These are phyloP conservation scores for Ceratonia siliqua DNA, from an alignment of 306 rosid genomes.

Conservation along the genomic window DNA sequence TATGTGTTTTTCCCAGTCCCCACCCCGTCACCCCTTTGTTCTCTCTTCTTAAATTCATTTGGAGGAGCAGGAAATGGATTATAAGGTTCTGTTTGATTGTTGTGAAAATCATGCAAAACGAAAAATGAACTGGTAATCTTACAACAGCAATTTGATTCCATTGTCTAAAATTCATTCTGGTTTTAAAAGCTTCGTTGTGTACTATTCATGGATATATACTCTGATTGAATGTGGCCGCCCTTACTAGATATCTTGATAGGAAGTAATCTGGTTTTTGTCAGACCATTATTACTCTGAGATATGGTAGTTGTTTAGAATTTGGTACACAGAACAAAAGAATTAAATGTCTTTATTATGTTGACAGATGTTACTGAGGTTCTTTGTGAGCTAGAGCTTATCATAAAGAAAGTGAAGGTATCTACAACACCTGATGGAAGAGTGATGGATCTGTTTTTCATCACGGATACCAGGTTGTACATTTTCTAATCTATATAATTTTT, in stretches of 20 bases:
- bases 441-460: slow-evolving; percentile 90
- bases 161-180: neutral
- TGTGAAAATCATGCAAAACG: slow-evolving; percentile 9
- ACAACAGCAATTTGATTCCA: neutral
- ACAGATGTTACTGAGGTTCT: slow-evolving; percentile 92
- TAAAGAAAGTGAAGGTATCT: slow-evolving; percentile 90
- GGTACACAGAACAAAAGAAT: neutral
- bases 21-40: slow-evolving; percentile 13
- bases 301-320: neutral
- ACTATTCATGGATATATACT: neutral
- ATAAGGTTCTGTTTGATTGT: neutral
- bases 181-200: neutral
- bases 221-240: neutral
- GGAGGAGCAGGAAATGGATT: neutral
- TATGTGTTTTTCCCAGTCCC: neutral
- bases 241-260: neutral
- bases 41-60: neutral
- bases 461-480: slow-evolving; percentile 72
- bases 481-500: neutral
- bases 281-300: neutral
- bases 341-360: slow-evolving; percentile 26
- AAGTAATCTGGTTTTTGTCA: slow-evolving; percentile 9
- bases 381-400: slow-evolving; percentile 77
- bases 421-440: slow-evolving; percentile 96
- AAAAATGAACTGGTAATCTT: neutral